A percentile compares a stretch with the other conserved stretches of the same genome.
These are phyloP conservation scores for Tulasnella sp. DNA, from an alignment of 768 basidiomycete genomes.

Conservation along the genomic window DNA sequence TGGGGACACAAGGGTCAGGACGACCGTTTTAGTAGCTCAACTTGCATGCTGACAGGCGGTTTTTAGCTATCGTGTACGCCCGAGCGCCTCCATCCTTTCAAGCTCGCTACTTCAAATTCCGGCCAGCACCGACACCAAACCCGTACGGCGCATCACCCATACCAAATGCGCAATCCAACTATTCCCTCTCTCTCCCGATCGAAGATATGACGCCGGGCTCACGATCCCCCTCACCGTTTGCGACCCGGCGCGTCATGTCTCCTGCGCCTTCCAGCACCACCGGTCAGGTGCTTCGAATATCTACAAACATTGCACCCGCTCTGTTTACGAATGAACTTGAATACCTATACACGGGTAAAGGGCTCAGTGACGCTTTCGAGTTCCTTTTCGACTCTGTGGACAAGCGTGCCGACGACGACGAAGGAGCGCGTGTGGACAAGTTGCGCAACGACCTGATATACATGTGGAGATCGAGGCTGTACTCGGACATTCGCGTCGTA, in stretches of 20 bases:
- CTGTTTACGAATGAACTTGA: slow-evolving; percentile 88
- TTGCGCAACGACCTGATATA: slow-evolving; percentile 88
- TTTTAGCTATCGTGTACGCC: slow-evolving; percentile 82
- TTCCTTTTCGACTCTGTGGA: slow-evolving; percentile 66
- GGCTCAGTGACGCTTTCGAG: slow-evolving; percentile 79
- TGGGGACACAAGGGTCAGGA: slow-evolving; percentile 91
- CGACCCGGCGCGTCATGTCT: slow-evolving; percentile 31
- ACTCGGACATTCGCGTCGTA: slow-evolving; percentile 81
- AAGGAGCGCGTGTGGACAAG: slow-evolving; percentile 64
- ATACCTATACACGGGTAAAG: slow-evolving; percentile 89
- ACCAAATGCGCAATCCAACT: slow-evolving; percentile 44
- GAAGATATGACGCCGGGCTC: slow-evolving; percentile 40
- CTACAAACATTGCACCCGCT: slow-evolving; percentile 61
- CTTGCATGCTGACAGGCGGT: neutral
- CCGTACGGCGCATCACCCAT: slow-evolving; percentile 44
- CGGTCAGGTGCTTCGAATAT: slow-evolving; percentile 47
- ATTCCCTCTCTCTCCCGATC: slow-evolving; percentile 46
- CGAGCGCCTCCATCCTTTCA: slow-evolving; percentile 91
- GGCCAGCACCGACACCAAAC: slow-evolving; percentile 48
- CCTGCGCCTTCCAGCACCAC: slow-evolving; percentile 34
- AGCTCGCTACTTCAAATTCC: slow-evolving; percentile 75
- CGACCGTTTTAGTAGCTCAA: neutral
- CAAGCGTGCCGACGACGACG: slow-evolving; percentile 37
- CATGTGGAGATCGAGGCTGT: slow-evolving; percentile 94
- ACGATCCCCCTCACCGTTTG: slow-evolving; percentile 40